A percentile compares a stretch with the other conserved stretches of the same genome.
These are phyloP conservation scores for Aspergillus flavus DNA, from an alignment of 2,329 filamentous ascomycete species.

Conservation along the genomic window DNA sequence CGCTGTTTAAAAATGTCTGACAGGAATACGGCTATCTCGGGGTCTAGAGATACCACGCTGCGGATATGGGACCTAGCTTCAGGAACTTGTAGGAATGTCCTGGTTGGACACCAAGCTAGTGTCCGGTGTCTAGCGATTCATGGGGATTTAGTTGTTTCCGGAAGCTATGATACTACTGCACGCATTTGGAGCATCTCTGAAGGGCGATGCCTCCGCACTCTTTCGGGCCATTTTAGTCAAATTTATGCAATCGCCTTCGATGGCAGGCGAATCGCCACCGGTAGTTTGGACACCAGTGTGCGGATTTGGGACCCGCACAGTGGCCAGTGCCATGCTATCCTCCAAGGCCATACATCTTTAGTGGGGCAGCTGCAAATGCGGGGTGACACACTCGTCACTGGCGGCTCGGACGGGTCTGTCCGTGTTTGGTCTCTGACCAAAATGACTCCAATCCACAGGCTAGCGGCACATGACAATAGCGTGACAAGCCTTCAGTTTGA, in stretches of 20 bases:
- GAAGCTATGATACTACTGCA: constrained; percentile 95
- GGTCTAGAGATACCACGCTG: constrained; percentile 90
- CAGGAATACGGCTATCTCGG: constrained; percentile 89
- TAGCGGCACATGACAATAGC: constrained; percentile 97
- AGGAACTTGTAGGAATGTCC: constrained; percentile 84
- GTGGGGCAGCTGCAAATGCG: constrained; percentile 97
- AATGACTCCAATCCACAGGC: constrained; percentile 87
- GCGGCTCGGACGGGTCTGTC: constrained; percentile 93
- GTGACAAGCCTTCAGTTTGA: constrained; percentile 98
- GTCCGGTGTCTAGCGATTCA: constrained; percentile 95
- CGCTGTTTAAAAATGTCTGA: constrained; percentile 98
- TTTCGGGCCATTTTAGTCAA: constrained; percentile 95
- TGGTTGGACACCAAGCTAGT: constrained; percentile 93
- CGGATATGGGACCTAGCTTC: constrained; percentile 92
- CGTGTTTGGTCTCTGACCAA: constrained; percentile 92
- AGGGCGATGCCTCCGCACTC: constrained; percentile 84
- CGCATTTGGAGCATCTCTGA: constrained; percentile 98
- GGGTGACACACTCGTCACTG: constrained; percentile 90
- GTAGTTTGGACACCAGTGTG: constrained; percentile 94
- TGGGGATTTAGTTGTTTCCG: constrained; percentile 95
- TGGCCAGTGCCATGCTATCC: constrained; percentile 83
- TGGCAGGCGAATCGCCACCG: constrained; percentile 87
- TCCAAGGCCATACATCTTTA: constrained; percentile 95
- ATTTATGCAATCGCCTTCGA: constrained; percentile 99
- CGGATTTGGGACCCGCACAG: constrained; percentile 93